A percentile compares a stretch with the other conserved stretches of the same genome.
Conservation (phyloP, 208 protist genomes). For the Leishmania major region DNA sequence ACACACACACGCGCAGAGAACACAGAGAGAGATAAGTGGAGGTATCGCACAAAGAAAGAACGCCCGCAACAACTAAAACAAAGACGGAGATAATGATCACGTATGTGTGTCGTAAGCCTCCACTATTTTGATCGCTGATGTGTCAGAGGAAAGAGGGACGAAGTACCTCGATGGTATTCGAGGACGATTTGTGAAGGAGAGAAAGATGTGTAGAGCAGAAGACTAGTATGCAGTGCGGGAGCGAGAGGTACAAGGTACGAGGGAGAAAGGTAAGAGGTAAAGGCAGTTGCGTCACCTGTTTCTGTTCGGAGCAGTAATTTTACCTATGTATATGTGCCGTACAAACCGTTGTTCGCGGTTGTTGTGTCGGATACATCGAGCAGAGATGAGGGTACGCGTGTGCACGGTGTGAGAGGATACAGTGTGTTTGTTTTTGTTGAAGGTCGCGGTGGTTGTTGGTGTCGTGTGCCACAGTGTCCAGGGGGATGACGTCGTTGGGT, state of each 20-base stretch:
- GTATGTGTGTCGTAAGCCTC: background rate
- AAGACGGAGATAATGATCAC: background rate
- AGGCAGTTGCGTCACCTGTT: background rate
- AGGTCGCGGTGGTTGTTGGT: no score
- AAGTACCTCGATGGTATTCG: background rate
- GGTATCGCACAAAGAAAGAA: background rate
- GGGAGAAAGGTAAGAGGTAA: background rate
- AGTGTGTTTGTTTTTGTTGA: no score
- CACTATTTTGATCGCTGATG: background rate
- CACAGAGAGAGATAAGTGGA: background rate
- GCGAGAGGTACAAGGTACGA: no score
- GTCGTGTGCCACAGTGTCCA: background rate
- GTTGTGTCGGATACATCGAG: background rate
- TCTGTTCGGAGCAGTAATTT: background rate
- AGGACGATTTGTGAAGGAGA: background rate
- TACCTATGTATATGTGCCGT: background rate
- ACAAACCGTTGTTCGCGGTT: background rate
- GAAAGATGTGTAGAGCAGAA: background rate
- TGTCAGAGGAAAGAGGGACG: background rate
- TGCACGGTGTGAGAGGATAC: no score
- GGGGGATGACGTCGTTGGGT: background rate
- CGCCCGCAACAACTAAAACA: background rate
- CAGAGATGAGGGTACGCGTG: no score
- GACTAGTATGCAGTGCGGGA: no score
- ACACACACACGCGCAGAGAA: background rate